Evolutionary conservation across 2,329 filamentous ascomycete species (phyloP).

Genomic region (Stagonosporopsis vannaccii): DNA sequence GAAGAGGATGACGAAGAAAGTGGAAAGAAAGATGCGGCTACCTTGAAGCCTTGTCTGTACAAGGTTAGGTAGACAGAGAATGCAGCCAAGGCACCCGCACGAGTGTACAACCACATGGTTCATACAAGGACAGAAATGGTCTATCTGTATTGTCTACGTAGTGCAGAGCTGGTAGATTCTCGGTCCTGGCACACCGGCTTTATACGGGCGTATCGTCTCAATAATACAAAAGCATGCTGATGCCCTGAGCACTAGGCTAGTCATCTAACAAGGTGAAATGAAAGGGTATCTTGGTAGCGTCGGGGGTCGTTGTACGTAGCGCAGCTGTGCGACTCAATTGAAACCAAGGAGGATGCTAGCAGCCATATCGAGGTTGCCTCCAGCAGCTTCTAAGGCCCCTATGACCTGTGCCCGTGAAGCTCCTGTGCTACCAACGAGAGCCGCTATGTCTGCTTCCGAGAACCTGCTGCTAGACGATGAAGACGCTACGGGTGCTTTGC

Average conservation of each 20-base stretch:
- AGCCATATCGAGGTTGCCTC: conserved; percentile 88
- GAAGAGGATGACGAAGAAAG: conserved; percentile 63
- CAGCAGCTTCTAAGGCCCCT: conserved; percentile 80
- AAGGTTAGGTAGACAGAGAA: conserved; percentile 72
- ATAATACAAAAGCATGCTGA: conserved; percentile 15
- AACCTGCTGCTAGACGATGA: conserved; percentile 42
- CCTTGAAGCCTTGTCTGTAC: conserved; percentile 95
- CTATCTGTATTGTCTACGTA: conserved; percentile 1
- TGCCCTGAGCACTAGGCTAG: conserved; percentile 1
- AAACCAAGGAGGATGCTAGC: conserved; percentile 73
- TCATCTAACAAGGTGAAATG: background rate
- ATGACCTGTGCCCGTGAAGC: conserved; percentile 79
- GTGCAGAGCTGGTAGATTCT: background rate
- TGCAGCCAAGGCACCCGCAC: too few species aligned
- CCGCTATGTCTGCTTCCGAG: conserved; percentile 73
- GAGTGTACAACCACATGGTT: background rate
- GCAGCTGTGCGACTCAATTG: background rate
- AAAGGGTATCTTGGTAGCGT: conserved; percentile 11
- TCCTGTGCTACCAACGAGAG: conserved; percentile 74
- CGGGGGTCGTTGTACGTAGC: background rate
- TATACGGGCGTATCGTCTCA: conserved; percentile 1
- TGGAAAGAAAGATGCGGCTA: conserved; percentile 69
- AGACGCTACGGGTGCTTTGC: conserved; percentile 23
- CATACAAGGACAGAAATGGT: background rate
- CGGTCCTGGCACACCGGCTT: background rate